These are phyloP conservation scores for Achlya hypogyna DNA, from an alignment of 352 stramenopile species.

Conservation along the genomic window DNA sequence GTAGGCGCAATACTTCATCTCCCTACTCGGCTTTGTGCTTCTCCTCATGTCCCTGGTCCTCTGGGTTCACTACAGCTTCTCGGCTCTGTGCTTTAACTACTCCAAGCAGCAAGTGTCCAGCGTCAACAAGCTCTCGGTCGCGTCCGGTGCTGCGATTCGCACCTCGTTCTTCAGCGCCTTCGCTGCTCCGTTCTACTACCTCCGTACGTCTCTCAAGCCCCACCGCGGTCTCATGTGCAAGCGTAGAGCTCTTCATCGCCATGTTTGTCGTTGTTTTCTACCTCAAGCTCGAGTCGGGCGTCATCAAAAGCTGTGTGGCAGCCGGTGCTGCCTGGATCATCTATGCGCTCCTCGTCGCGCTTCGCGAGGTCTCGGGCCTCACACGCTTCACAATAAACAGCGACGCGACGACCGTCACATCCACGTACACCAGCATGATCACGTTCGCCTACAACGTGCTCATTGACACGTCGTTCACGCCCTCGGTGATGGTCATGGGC, in stretches of 20 bases:
- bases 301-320: background rate
- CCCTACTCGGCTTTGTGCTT: constrained; percentile 6
- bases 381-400: constrained; percentile 9
- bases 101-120: constrained; percentile 19
- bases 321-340: background rate
- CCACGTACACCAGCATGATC: background rate
- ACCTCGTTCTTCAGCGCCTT: background rate
- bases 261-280: constrained; percentile 16
- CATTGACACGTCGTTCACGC: constrained; percentile 5
- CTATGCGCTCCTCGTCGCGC: background rate
- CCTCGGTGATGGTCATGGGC: constrained; percentile 1
- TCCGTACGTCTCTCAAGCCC: background rate
- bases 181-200: background rate
- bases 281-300: constrained; percentile 4
- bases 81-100: constrained; percentile 19
- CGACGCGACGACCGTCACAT: background rate
- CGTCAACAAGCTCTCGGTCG: constrained; percentile 8
- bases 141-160: background rate
- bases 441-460: constrained; percentile 16
- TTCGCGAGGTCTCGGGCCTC: constrained; percentile 3
- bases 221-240: background rate
- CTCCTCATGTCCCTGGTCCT: background rate
- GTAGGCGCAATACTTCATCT: constrained; percentile 14
- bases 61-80: constrained; percentile 14
- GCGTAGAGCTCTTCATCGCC: constrained; percentile 14